A percentile compares a stretch with the other conserved stretches of the same genome.
These are phyloP conservation scores for Proliferodiscus dingleyae DNA, from an alignment of 2,329 filamentous ascomycete genomes.

Conservation along the genomic window DNA sequence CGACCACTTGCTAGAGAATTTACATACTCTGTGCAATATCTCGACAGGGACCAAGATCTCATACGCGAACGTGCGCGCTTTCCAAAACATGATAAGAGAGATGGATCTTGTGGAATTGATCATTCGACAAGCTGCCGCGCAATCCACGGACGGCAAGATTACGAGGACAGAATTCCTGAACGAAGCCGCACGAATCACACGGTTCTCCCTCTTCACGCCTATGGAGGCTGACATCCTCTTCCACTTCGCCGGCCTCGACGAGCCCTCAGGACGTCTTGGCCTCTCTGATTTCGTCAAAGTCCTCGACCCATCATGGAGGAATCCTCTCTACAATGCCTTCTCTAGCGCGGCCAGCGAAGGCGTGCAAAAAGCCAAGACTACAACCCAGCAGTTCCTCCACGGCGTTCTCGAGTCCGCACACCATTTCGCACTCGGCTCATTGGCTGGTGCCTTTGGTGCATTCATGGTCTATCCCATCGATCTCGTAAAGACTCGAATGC, in stretches of 20 bases:
- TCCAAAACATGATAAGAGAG: conserved; percentile 96
- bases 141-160: conserved; percentile 86
- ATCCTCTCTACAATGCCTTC: conserved; percentile 36
- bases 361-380: conserved; percentile 47
- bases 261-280: conserved; percentile 78
- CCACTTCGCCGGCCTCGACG: conserved; percentile 92
- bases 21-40: conserved; percentile 93
- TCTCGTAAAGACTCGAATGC: conserved; percentile 96
- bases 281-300: conserved; percentile 89
- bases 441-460: conserved; percentile 94
- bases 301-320: conserved; percentile 87
- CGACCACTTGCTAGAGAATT: conserved; percentile 86
- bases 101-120: conserved; percentile 97
- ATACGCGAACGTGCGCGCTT: conserved; percentile 94
- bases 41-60: conserved; percentile 88
- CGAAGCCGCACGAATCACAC: conserved; percentile 83
- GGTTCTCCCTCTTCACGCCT: conserved; percentile 93
- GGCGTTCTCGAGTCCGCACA: conserved; percentile 72
- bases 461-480: conserved; percentile 99
- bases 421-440: conserved; percentile 82
- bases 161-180: conserved; percentile 91
- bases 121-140: conserved; percentile 76
- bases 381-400: conserved; percentile 53
- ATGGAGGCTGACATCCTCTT: conserved; percentile 99
- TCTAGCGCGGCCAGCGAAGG: conserved; percentile 36